Percentiles rank a stretch among this genome's conserved stretches.
Evolutionary conservation across 164 flowering plant genomes (phyloP).

Genomic region (Umbilicus rupestris): DNA sequence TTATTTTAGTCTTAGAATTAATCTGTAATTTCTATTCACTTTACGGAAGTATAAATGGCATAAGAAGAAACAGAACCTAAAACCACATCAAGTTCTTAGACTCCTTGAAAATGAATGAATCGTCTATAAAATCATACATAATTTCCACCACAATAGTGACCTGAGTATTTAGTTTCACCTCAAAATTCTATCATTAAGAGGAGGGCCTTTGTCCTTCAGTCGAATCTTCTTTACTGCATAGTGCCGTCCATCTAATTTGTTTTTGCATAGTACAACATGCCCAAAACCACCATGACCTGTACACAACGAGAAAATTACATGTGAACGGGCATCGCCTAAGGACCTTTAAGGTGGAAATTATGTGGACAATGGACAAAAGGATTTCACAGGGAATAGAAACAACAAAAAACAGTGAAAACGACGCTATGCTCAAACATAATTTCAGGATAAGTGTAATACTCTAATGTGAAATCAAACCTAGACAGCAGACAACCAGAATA

Average conservation of each 20-base stretch:
- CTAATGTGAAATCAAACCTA: not conserved
- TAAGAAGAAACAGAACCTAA: not conserved
- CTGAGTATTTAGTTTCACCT: slow-evolving; percentile 35
- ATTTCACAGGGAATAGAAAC: not conserved
- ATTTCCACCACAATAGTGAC: not conserved
- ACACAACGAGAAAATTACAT: slow-evolving; percentile 6
- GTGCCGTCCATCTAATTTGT: slow-evolving; percentile 91
- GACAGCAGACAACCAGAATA: not conserved
- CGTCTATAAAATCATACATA: not conserved
- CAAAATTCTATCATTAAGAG: slow-evolving; percentile 75
- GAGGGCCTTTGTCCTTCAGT: slow-evolving; percentile 72
- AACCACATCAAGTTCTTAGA: not conserved
- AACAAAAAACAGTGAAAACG: not conserved
- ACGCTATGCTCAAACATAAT: not conserved
- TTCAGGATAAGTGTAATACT: not conserved
- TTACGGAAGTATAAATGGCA: not conserved
- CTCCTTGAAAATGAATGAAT: not conserved
- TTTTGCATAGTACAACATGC: slow-evolving; percentile 85
- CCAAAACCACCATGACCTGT: slow-evolving; percentile 99
- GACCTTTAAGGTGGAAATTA: not conserved
- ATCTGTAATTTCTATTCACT: not conserved
- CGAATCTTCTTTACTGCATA: slow-evolving; percentile 95
- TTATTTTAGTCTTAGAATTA: no score
- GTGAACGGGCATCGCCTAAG: not conserved
- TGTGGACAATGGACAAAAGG: not conserved